Conservation (phyloP, 768 basidiomycete species). For the Mycena venus region DNA sequence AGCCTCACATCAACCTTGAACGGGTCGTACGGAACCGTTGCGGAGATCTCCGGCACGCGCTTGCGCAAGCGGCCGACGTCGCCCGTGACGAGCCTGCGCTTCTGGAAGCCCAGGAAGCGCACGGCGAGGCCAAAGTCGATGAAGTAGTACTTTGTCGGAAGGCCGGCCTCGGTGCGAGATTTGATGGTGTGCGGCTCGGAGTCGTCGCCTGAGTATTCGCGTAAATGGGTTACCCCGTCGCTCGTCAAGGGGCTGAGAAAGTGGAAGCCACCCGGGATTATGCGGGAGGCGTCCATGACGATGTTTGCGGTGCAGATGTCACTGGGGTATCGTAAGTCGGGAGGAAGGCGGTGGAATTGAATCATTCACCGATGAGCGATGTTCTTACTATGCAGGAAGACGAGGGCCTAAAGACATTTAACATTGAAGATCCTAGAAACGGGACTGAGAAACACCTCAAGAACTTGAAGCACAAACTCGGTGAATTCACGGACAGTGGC, state of each 20-base stretch:
- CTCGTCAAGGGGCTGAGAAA: background rate
- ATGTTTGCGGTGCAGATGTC: slow-evolving; percentile 2
- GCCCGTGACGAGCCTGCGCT: background rate
- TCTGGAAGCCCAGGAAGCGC: background rate
- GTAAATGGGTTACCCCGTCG: background rate
- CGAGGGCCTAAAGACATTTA: background rate
- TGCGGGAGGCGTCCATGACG: background rate
- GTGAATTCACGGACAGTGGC: background rate
- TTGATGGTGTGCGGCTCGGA: background rate
- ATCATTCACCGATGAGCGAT: slow-evolving; percentile 10
- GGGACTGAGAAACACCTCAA: background rate
- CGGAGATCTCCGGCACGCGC: background rate
- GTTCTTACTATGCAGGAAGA: slow-evolving; percentile 6
- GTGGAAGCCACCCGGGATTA: slow-evolving; percentile 14
- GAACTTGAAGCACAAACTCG: background rate
- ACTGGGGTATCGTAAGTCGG: background rate
- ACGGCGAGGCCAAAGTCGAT: background rate
- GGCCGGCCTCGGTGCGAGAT: background rate
- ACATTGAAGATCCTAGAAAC: background rate
- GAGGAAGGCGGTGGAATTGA: background rate
- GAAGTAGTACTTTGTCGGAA: too few relatives aligned
- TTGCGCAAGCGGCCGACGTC: background rate
- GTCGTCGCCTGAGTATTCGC: background rate
- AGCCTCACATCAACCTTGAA: background rate
- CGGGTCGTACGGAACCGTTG: background rate